Evolutionary conservation across 2,329 filamentous ascomycete species (phyloP), one percentile per base, ranked within the genome.

Genomic region (Nothophaeocryptopus gaeumannii): DNA sequence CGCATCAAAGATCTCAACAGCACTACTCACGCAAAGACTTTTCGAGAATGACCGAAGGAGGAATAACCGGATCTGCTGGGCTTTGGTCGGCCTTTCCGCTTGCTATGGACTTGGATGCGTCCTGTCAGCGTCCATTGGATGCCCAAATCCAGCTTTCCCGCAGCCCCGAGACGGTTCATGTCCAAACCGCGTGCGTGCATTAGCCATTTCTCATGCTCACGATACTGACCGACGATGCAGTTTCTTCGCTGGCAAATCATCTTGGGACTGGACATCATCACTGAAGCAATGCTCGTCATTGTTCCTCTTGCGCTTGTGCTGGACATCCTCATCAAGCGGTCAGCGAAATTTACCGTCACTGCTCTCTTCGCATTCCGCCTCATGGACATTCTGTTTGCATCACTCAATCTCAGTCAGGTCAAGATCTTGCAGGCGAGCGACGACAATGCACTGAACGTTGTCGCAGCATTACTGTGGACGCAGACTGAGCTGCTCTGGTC

Each of bases 1-100:
- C 39, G 32, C 26, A 11, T 58, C 56, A 20, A 58, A 58, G 36
- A 41, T 56, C 20, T 58, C 56, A n/a, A 58, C 50, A 9, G 56
- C 50, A n/a, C 29, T 58, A 2, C 41, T 58, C 13, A 58, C 56
- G 8, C 50, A 43, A 26, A 39, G 50, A 31, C 46, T 58, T 5
- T 58, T 56, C 38, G 53, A 58, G 34, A 58, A 55, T 14, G 56
- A 47, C 7, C 35, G 53, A 9, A 14, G 29, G 8, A 50, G 56
- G 5, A 56, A 53, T 20, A 33, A 38, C 2, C 44, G 52, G 16
- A 16, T 56, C 3, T 58, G 50, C 32, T 54, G 50, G 48, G 35
- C 13, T 16, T 36, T 58, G 12, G 46, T 58, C 29, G 32, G 37
- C 0, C 31, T 44, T 9, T 45, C 53, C 9, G 46, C 40, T 3